These are phyloP conservation scores for Xylaria acuta DNA, from an alignment of 495 filamentous ascomycete genomes.

Conservation along the genomic window DNA sequence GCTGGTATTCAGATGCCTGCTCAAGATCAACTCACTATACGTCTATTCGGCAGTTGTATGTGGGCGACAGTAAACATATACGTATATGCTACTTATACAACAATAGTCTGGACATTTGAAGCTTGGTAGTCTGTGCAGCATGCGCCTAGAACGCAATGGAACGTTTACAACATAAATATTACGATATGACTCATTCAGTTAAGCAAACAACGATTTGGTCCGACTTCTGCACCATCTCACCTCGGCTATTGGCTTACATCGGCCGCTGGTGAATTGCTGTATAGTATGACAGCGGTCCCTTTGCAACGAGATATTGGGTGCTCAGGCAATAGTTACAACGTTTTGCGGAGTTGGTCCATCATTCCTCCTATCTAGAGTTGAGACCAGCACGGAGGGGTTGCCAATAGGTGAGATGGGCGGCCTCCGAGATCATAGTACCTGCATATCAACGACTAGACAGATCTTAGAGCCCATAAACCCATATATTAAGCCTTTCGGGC, in stretches of 20 bases:
- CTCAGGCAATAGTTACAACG: neutral
- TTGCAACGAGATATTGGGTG: neutral
- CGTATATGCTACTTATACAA: neutral
- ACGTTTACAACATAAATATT: neutral
- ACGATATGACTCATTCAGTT: neutral
- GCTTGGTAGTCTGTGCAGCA: neutral
- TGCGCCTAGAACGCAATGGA: conserved; percentile 2
- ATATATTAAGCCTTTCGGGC: conserved; percentile 25
- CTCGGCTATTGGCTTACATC: neutral
- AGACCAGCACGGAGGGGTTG: conserved; percentile 3
- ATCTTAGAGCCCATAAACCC: conserved; percentile 20
- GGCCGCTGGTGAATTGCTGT: neutral
- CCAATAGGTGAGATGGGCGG: conserved; percentile 11
- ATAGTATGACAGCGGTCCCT: neutral
- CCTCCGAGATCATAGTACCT: conserved; percentile 22
- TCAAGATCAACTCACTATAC: conserved; percentile 15
- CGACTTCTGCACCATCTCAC: neutral
- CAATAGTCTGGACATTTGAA: neutral
- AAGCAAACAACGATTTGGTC: neutral
- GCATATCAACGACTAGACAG: neutral
- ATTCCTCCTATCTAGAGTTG: neutral
- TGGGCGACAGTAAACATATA: conserved; percentile 17
- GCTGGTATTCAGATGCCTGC: conserved; percentile 12
- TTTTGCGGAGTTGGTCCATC: neutral
- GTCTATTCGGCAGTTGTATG: conserved; percentile 21